phyloP scores from a whole-genome alignment of 1,284 basidiomycete genomes.

The Papiliotrema flavescens region DNA sequence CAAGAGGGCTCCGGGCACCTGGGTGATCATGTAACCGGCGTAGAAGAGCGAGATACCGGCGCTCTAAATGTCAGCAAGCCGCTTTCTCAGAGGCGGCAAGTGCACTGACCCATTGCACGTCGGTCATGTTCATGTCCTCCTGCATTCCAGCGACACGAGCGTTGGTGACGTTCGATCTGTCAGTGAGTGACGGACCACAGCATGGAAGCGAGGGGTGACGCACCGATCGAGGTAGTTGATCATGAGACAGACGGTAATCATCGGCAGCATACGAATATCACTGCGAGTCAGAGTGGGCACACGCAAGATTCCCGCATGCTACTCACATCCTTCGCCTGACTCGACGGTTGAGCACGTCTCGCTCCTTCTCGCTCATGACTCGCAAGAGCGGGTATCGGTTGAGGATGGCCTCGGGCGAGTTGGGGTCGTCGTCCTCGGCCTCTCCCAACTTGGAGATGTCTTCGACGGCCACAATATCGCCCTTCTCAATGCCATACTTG shows the following conservation, averaged over 20 bases:
- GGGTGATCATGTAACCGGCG: constrained; percentile 14
- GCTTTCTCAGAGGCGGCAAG: background rate
- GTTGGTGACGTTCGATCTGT: background rate
- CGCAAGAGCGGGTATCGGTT: constrained; percentile 10
- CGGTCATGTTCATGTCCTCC: constrained; percentile 11
- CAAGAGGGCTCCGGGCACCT: constrained; percentile 11
- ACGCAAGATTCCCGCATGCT: no score
- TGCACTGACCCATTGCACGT: constrained; percentile 9
- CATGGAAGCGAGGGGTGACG: constrained; percentile 11
- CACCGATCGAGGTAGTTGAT: constrained; percentile 17
- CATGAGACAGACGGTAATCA: constrained; percentile 12
- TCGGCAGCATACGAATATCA: constrained; percentile 12
- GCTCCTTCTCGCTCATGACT: constrained; percentile 6
- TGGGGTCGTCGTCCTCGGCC: constrained; percentile 6
- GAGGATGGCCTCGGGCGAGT: constrained; percentile 11
- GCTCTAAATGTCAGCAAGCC: background rate
- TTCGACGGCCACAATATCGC: background rate
- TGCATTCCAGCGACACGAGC: constrained; percentile 11
- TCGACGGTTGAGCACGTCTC: constrained; percentile 7
- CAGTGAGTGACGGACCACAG: no score
- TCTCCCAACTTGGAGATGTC: background rate
- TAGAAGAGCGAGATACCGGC: constrained; percentile 13
- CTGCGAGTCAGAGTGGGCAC: no score
- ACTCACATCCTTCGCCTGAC: constrained; percentile 8
- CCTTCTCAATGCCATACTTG: no score